Evolutionary conservation across 2,329 filamentous ascomycete genomes (phyloP), one percentile per base, ranked within the genome.

Genomic region (Incumbomyces lentus): DNA sequence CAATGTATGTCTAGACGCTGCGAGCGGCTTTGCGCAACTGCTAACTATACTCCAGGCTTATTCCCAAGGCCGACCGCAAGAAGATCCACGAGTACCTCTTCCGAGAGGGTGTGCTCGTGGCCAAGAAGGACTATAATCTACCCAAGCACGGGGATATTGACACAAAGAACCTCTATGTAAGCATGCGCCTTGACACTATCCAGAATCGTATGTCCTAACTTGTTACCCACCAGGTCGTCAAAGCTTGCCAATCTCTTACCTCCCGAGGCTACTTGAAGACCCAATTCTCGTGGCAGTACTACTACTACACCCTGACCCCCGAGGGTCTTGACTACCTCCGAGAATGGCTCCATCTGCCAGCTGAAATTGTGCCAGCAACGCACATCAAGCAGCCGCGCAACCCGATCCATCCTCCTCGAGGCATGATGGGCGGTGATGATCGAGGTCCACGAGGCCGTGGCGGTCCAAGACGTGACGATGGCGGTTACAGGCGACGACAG

Each of bases 301-400:
- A 96, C 84, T 98, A 98, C 86, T 98, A 98, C 84, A 95, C 92
- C 74, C 84, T 98, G 74, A 95, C 90, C 71, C 86, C 89, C 68
- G 89, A 96, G 81, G 92, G 92, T 76, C 90, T 98, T 71, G 90
- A 96, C 79, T 98, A 98, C 82, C 89, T 98, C 72, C 90, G 92
- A 70, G 92, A 98, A 80, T 98, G 92, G 92, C 89, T 98, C 64
- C 92, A 98, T 77, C 85, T 98, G 64, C 92, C 92, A 66, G 89
- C 92, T 69, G 92, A 98, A 82, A 95, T 98, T 68, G 92, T 98
- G 61, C 92, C 92, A 63, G 88, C 93, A 66, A 98, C 92, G 66
- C 92, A 98, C 84, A 96, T 98, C 78, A 98, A 98, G 86, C 89
- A 95, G 79, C 88, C 95, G 81, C 87, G 92, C 73, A 92, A 87